Conservation (phyloP, 2,329 filamentous ascomycete genomes). For the Aureobasidium sp. region DNA sequence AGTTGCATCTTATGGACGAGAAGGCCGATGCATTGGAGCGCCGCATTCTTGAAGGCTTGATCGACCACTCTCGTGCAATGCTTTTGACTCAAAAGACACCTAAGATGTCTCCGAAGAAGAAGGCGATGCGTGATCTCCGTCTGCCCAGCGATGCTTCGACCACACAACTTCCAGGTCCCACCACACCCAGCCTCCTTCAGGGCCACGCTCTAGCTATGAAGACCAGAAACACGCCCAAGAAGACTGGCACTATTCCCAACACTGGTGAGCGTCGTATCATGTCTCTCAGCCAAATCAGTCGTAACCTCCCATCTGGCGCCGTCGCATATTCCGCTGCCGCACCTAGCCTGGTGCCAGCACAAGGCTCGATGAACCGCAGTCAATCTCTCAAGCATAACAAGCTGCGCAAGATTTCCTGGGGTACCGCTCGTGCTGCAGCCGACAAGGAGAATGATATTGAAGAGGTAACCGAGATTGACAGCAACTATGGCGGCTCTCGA, state of each 20-base stretch:
- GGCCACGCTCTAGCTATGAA: slow-evolving; percentile 44
- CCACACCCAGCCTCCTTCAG: slow-evolving; percentile 25
- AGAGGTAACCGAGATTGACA: slow-evolving; percentile 31
- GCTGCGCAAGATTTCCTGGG: slow-evolving; percentile 29
- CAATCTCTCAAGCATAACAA: slow-evolving; percentile 32
- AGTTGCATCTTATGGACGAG: slow-evolving; percentile 82
- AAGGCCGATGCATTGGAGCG: slow-evolving; percentile 85
- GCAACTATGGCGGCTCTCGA: slow-evolving; percentile 24
- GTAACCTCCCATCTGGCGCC: slow-evolving; percentile 53
- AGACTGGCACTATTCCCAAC: slow-evolving; percentile 33
- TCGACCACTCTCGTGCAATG: slow-evolving; percentile 90
- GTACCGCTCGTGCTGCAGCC: slow-evolving; percentile 22
- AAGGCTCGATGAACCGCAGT: slow-evolving; percentile 30
- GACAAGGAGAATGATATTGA: slow-evolving; percentile 46
- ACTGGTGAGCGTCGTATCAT: slow-evolving; percentile 63
- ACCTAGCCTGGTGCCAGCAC: slow-evolving; percentile 24
- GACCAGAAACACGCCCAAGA: slow-evolving; percentile 36
- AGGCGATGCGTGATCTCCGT: slow-evolving; percentile 38
- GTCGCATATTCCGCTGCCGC: slow-evolving; percentile 29
- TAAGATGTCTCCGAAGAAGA: slow-evolving; percentile 33
- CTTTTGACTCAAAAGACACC: slow-evolving; percentile 61
- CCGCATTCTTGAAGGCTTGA: slow-evolving; percentile 87
- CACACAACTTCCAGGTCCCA: slow-evolving; percentile 14
- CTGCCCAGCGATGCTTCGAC: slow-evolving; percentile 31
- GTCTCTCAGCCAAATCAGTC: slow-evolving; percentile 82